Evolutionary conservation across 2,329 filamentous ascomycete species (phyloP).

Genomic region (Penicillium crustosum): DNA sequence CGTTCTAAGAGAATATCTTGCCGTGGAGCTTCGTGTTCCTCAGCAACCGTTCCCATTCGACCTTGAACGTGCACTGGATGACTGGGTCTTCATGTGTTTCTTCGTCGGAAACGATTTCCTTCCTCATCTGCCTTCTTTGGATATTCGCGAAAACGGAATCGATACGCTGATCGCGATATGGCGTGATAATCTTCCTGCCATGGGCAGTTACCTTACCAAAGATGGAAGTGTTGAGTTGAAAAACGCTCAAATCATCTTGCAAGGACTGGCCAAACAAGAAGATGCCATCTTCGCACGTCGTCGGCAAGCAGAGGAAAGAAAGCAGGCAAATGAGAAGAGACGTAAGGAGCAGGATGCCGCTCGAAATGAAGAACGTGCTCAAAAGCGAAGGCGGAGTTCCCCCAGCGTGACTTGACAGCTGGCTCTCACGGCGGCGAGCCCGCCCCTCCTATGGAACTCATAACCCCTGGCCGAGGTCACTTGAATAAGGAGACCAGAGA

Average conservation of each 20-base stretch:
- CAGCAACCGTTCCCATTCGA: constrained; percentile 85
- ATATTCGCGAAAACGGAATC: constrained; percentile 96
- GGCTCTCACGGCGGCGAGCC: constrained; percentile 30
- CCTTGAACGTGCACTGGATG: constrained; percentile 88
- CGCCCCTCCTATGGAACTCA: constrained; percentile 55
- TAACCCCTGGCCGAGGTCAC: constrained; percentile 55
- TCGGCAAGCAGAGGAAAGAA: constrained; percentile 80
- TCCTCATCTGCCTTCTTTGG: constrained; percentile 92
- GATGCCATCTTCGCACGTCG: constrained; percentile 88
- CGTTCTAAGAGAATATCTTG: constrained; percentile 87
- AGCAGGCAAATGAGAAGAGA: constrained; percentile 75
- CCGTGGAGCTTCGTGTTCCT: constrained; percentile 80
- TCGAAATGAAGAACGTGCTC: constrained; percentile 47
- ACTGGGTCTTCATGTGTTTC: constrained; percentile 99
- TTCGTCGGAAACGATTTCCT: constrained; percentile 99
- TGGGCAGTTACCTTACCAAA: constrained; percentile 96
- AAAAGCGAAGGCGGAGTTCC: constrained; percentile 47
- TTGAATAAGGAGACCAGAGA: constrained; percentile 58
- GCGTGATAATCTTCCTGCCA: constrained; percentile 84
- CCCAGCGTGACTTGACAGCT: constrained; percentile 39
- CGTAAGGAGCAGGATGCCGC: constrained; percentile 69
- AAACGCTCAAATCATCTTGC: constrained; percentile 81
- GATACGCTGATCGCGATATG: constrained; percentile 96
- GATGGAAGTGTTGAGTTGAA: constrained; percentile 88
- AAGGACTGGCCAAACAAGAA: constrained; percentile 87